These are phyloP conservation scores for Penicillium alfredii DNA, from an alignment of 495 filamentous ascomycete species.

Conservation along the genomic window DNA sequence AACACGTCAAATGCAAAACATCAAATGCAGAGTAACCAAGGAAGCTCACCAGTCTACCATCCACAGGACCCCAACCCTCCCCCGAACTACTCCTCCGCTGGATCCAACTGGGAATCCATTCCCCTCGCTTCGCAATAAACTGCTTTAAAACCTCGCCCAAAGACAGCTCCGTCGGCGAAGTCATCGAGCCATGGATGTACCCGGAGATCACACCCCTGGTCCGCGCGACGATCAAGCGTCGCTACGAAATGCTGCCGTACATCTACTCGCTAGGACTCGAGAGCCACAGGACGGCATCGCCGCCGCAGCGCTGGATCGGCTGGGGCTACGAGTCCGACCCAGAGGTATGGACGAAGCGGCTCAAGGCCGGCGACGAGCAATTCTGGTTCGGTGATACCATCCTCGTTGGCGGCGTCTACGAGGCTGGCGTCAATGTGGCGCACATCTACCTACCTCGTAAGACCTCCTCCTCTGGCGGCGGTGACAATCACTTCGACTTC, in stretches of 20 bases:
- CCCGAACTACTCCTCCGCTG: conserved; percentile 65
- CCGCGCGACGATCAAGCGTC: conserved; percentile 56
- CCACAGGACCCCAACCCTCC: conserved; percentile 54
- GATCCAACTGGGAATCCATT: conserved; percentile 64
- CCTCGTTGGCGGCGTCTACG: conserved; percentile 59
- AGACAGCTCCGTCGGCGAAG: conserved; percentile 56
- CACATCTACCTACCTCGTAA: conserved; percentile 56
- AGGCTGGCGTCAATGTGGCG: conserved; percentile 45
- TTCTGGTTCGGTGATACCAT: conserved; percentile 67
- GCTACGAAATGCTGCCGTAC: conserved; percentile 65
- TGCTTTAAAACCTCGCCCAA: conserved; percentile 63
- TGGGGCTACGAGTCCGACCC: conserved; percentile 62
- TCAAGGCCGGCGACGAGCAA: conserved; percentile 55
- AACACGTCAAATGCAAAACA: not conserved
- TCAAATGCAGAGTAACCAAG: too few relatives aligned
- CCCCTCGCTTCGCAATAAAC: conserved; percentile 65
- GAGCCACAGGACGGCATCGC: conserved; percentile 50
- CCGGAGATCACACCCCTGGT: conserved; percentile 54
- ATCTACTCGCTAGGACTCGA: conserved; percentile 57
- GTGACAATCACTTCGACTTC: too few relatives aligned
- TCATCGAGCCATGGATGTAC: conserved; percentile 72
- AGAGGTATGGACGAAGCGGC: conserved; percentile 52
- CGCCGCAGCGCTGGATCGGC: conserved; percentile 62
- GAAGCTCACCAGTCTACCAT: conserved; percentile 1
- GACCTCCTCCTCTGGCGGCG: too few relatives aligned